phyloP scores from a whole-genome alignment of 352 stramenopile genomes.

The Peronospora tabacina region DNA sequence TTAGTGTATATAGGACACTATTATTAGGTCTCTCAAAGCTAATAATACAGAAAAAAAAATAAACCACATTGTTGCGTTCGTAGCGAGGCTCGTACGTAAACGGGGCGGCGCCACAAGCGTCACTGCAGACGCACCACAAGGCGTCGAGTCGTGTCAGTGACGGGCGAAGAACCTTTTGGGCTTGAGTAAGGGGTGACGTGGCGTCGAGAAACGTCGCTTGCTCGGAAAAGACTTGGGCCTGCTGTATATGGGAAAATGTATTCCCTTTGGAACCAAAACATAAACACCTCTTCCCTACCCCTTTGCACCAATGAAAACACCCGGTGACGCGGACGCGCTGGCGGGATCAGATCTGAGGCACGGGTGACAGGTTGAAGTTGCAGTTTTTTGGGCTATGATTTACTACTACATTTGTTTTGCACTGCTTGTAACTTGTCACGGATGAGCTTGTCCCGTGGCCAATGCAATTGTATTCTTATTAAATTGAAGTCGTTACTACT shows the following conservation, averaged over 20 bases:
- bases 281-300: not conserved
- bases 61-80: not conserved
- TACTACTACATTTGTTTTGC: no score
- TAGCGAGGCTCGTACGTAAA: not conserved
- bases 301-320: not conserved
- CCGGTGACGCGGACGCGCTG: conserved; percentile 11
- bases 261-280: conserved; percentile 1
- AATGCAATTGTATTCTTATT: conserved; percentile 1
- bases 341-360: conserved; percentile 17
- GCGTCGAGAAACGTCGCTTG: not conserved
- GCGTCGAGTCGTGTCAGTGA: no score
- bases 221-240: not conserved
- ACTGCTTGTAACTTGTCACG: no score
- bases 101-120: not conserved
- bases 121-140: not conserved
- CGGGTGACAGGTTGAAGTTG: no score
- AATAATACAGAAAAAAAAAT: conserved; percentile 4
- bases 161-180: no score
- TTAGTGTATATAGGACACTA: not conserved
- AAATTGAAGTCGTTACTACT: not conserved
- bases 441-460: not conserved
- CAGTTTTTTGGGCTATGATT: no score
- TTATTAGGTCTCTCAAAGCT: conserved; percentile 12
- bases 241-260: conserved; percentile 7
- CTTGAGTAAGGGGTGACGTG: no score